Base-by-base conservation (phyloP, 345 rosid species). In the Xanthoceras sorbifolium region DNA sequence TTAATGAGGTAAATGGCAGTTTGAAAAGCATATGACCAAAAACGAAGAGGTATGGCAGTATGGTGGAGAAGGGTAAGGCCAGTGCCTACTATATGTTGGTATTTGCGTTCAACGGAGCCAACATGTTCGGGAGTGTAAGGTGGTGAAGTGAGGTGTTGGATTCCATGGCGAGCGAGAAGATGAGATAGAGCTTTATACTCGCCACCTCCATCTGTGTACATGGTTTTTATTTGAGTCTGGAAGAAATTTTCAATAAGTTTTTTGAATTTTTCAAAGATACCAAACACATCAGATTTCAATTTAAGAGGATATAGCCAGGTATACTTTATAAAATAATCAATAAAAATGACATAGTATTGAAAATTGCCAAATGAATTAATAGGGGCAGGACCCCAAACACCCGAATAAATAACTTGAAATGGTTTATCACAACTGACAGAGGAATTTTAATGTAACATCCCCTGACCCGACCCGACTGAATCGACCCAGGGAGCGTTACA, bases 391-490 rank as follows among this genome's bases (percentile, higher is more conserved):
- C 46, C 34, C 34, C 9, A 75, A 25, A 76, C 57, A 76, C 50
- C 11, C 1, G 6, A 25, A 23, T 54, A 76, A 12, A 66, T 1
- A 34, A 17, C 2, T 18, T 55, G 2, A 12, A 67, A 55, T 9
- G 55, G 42, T 3, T 4, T 2, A 6, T 11, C 0, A 36, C 18
- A n/a, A 0, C 0, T 0, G 12, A 55, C 0, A 6, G 3, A 57
- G 1, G 23, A 59, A 10, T 0, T 2, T 1, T n/a, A n/a, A n/a
- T n/a, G n/a, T n/a, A n/a, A n/a, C n/a, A n/a, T n/a, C n/a, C n/a
- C n/a, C n/a, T n/a, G n/a, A n/a, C n/a, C n/a, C n/a, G n/a, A n/a
- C n/a, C n/a, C n/a, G n/a, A n/a, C n/a, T n/a, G n/a, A n/a, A n/a
- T n/a, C n/a, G n/a, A n/a, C n/a, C n/a, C n/a, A n/a, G n/a, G n/a